Evolutionary conservation across 345 rosid genomes (phyloP).

Genomic region (Angophora floribunda): DNA sequence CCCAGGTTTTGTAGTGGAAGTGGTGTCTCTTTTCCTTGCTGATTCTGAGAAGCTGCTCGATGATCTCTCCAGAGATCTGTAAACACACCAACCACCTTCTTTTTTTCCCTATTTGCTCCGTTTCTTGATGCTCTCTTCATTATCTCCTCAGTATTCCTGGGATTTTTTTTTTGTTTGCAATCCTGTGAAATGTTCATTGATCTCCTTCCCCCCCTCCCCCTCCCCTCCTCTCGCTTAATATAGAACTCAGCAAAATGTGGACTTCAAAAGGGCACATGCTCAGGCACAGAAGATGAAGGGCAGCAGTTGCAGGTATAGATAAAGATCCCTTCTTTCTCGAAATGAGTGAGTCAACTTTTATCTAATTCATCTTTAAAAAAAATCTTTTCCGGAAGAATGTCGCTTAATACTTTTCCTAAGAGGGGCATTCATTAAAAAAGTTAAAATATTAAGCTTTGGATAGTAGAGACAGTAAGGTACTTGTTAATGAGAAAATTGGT

Average conservation of each 20-base stretch:
- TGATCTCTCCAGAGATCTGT: constrained; percentile 74
- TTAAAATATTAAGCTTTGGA: background rate
- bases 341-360: background rate
- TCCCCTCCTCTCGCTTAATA: background rate
- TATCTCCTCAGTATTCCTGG: background rate
- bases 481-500: background rate
- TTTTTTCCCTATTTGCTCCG: background rate
- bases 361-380: background rate
- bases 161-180: background rate
- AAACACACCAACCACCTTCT: background rate
- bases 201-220: background rate
- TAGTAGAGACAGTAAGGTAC: background rate
- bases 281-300: constrained; percentile 94
- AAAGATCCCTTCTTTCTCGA: background rate
- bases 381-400: background rate
- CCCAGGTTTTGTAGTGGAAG: constrained; percentile 90
- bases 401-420: background rate
- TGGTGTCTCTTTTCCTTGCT: constrained; percentile 74
- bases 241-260: constrained; percentile 66
- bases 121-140: background rate
- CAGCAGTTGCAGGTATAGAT: constrained; percentile 78
- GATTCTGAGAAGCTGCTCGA: constrained; percentile 84
- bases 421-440: background rate
- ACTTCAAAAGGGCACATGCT: constrained; percentile 76
- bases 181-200: background rate